These are phyloP conservation scores for Starmerella sp. DNA, from an alignment of 805 yeast species.

Conservation along the genomic window DNA sequence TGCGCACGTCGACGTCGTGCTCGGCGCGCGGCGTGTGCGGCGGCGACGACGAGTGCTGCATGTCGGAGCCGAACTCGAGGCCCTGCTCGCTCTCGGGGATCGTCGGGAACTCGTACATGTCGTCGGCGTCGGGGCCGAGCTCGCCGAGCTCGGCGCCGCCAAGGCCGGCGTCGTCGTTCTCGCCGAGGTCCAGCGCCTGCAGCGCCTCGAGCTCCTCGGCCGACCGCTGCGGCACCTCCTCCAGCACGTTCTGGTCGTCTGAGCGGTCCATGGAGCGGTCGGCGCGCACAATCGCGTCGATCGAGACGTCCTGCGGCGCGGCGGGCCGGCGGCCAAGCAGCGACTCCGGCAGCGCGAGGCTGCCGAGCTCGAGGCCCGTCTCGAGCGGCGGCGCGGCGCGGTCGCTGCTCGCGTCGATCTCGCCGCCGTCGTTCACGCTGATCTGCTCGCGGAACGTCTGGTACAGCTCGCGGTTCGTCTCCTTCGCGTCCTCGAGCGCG, in stretches of 20 bases:
- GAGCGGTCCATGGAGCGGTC: slow-evolving; percentile 8
- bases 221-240: slow-evolving; percentile 7
- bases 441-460: background rate
- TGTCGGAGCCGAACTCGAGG: slow-evolving; percentile 17
- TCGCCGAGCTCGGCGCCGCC: background rate
- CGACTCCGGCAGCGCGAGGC: background rate
- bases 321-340: background rate
- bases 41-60: slow-evolving; percentile 13
- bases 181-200: slow-evolving; percentile 15
- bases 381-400: background rate
- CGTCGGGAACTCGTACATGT: background rate
- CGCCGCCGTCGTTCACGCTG: background rate
- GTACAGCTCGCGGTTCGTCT: slow-evolving; percentile 1
- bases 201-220: slow-evolving; percentile 11
- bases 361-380: background rate
- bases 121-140: background rate
- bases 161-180: background rate
- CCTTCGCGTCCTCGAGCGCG: slow-evolving; percentile 1
- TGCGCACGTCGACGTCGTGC: slow-evolving; percentile 1
- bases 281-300: slow-evolving; percentile 16
- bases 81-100: background rate
- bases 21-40: slow-evolving; percentile 15
- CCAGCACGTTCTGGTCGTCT: background rate
- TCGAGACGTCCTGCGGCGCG: slow-evolving; percentile 8
- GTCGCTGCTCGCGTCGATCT: background rate